phyloP scores from a whole-genome alignment of 805 yeast species.

The Blastobotrys terrestris region DNA sequence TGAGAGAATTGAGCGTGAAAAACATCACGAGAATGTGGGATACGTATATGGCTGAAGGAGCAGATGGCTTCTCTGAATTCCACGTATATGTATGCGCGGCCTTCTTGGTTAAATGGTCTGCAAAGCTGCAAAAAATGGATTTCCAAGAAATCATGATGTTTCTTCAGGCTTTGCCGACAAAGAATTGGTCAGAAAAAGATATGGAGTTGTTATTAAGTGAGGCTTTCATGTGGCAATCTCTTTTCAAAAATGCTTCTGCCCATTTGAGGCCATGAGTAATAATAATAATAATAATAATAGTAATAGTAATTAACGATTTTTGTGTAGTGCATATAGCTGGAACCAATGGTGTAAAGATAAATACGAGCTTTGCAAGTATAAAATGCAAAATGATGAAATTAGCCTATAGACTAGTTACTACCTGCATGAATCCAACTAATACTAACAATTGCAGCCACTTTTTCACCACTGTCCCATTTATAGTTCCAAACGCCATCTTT shows the following conservation, averaged over 20 bases:
- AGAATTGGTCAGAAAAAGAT: conserved; percentile 79
- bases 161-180: conserved; percentile 84
- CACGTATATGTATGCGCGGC: conserved; percentile 98
- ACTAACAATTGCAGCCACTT: conserved; percentile 19
- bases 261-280: conserved; percentile 46
- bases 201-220: conserved; percentile 89
- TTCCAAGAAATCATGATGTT: conserved; percentile 92
- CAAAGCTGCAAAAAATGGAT: conserved; percentile 72
- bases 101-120: conserved; percentile 82
- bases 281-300: conserved; percentile 7
- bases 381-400: not conserved
- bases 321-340: too few species aligned
- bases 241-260: conserved; percentile 85
- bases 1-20: conserved; percentile 81
- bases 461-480: conserved; percentile 15
- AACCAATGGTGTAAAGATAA: too few species aligned
- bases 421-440: conserved; percentile 20
- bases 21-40: conserved; percentile 96
- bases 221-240: conserved; percentile 93
- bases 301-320: too few species aligned
- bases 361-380: too few species aligned
- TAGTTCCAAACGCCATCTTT: conserved; percentile 24
- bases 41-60: conserved; percentile 59
- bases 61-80: conserved; percentile 77
- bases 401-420: not conserved